These are phyloP conservation scores for Myxozyma vanderwaltii DNA, from an alignment of 805 yeast genomes.

Conservation along the genomic window DNA sequence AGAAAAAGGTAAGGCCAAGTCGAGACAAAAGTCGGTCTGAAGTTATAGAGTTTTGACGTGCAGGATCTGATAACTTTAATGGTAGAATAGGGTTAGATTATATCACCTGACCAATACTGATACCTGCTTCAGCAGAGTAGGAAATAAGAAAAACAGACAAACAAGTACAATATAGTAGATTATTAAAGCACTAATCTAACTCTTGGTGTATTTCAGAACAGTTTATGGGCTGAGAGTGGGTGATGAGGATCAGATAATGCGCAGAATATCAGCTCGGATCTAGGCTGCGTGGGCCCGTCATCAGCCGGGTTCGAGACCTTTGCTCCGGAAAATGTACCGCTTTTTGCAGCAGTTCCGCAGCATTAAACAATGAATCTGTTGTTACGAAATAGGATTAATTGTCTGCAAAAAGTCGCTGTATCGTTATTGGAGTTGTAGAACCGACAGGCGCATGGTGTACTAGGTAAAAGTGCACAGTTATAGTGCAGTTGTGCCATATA, in stretches of 20 bases:
- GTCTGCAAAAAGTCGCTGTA: no score
- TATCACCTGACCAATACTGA: neutral
- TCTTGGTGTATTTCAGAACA: no score
- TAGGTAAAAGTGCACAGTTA: no score
- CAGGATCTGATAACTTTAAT: constrained; percentile 23
- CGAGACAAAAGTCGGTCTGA: neutral
- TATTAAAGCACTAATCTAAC: no score
- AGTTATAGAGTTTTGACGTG: neutral
- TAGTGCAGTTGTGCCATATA: no score
- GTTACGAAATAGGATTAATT: no score
- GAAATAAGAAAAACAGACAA: no score
- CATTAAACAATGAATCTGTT: neutral
- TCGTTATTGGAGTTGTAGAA: no score
- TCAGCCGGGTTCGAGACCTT: constrained; percentile 9
- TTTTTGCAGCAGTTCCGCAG: neutral
- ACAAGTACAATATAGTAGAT: neutral
- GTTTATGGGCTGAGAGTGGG: no score
- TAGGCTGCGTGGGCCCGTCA: constrained; percentile 16
- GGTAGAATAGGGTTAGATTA: neutral
- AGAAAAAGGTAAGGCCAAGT: neutral
- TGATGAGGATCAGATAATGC: neutral
- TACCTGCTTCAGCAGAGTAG: no score
- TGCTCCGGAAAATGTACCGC: neutral
- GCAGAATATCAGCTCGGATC: constrained; percentile 1
- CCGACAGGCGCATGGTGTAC: no score